Conservation (phyloP, 2,329 filamentous ascomycete species). For the Aspergillus thermomutatus region DNA sequence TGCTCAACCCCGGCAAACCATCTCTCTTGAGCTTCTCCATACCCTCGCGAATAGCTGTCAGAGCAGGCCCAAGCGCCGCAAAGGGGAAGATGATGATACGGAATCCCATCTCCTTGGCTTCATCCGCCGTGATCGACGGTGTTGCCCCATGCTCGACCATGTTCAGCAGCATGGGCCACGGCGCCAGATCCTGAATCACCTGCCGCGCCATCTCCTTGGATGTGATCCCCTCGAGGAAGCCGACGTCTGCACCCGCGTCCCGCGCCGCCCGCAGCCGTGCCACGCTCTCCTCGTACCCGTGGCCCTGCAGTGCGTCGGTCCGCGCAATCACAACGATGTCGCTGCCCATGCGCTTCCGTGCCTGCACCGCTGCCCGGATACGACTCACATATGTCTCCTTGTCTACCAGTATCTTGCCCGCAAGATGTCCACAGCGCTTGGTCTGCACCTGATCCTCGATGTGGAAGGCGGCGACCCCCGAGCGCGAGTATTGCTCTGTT, state of each 20-base stretch:
- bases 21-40: conserved; percentile 36
- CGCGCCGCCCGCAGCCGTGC: conserved; percentile 38
- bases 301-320: conserved; percentile 36
- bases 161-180: conserved; percentile 42
- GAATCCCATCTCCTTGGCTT: conserved; percentile 41
- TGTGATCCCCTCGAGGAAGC: conserved; percentile 42
- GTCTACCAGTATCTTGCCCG: conserved; percentile 39
- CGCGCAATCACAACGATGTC: conserved; percentile 46
- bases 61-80: conserved; percentile 37
- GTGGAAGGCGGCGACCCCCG: conserved; percentile 55
- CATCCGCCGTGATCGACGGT: conserved; percentile 36
- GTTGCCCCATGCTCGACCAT: conserved; percentile 45
- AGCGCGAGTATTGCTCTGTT: conserved; percentile 49
- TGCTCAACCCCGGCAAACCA: conserved; percentile 30
- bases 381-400: conserved; percentile 31
- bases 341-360: conserved; percentile 31
- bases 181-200: conserved; percentile 34
- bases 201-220: conserved; percentile 36
- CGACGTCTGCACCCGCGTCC: conserved; percentile 40
- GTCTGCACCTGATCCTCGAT: conserved; percentile 56
- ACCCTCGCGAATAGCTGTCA: conserved; percentile 33
- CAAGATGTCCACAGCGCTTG: conserved; percentile 42
- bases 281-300: conserved; percentile 41
- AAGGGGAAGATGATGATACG: conserved; percentile 44
- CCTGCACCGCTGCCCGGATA: conserved; percentile 37